These are phyloP conservation scores for Pythium biforme DNA, from an alignment of 352 stramenopile genomes.

Conservation along the genomic window DNA sequence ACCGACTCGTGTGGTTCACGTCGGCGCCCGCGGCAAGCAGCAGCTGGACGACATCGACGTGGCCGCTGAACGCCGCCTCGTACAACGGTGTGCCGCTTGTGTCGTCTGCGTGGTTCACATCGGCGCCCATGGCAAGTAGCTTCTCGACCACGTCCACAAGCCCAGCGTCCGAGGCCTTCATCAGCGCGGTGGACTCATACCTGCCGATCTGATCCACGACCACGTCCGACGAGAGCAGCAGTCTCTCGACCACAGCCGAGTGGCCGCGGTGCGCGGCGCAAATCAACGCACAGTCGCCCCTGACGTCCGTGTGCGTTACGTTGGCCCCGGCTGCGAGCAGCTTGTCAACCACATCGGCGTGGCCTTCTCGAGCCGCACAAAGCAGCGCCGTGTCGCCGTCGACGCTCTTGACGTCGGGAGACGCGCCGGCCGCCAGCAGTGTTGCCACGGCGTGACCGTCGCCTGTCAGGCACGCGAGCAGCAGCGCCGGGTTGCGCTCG, in stretches of 20 bases:
- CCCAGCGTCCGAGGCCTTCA: background rate
- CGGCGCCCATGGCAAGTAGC: background rate
- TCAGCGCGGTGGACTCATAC: background rate
- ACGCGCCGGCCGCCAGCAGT: background rate
- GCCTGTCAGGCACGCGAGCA: background rate
- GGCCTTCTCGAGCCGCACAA: background rate
- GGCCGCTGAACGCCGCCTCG: background rate
- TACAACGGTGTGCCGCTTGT: background rate
- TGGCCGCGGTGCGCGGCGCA: too few species aligned
- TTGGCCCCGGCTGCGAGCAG: conserved; percentile 1
- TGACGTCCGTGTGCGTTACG: background rate
- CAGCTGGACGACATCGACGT: background rate
- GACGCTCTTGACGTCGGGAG: background rate
- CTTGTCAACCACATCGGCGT: background rate
- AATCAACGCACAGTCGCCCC: background rate
- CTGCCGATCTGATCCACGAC: background rate
- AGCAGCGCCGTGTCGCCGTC: conserved; percentile 8
- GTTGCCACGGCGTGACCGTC: background rate
- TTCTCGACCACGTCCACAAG: background rate
- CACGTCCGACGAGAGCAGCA: background rate
- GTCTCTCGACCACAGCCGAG: background rate
- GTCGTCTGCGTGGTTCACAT: background rate
- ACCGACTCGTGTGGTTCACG: background rate
- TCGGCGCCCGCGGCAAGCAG: conserved; percentile 4
- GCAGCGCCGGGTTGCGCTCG: too few species aligned